phyloP scores from a whole-genome alignment of 2,329 filamentous ascomycete genomes.

The Chrysosphaeria jannelii region DNA sequence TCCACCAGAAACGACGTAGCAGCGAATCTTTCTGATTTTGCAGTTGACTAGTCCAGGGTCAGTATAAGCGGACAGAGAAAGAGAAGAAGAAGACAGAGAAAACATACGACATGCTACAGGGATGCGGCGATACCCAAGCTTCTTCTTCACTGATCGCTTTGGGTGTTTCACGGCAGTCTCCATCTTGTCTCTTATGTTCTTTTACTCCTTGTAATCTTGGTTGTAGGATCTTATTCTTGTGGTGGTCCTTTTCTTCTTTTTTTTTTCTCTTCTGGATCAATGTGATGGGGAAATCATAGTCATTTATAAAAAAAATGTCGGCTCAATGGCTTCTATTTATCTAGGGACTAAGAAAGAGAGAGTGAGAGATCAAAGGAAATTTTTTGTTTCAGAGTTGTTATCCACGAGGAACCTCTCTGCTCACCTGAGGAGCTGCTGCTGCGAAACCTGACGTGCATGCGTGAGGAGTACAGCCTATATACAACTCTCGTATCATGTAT shows the following conservation, averaged over 20 bases:
- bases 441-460: not conserved
- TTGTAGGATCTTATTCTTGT: constrained; percentile 1
- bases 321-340: not conserved
- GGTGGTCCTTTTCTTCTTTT: not conserved
- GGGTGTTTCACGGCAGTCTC: too few species aligned
- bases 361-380: not conserved
- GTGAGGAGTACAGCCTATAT: not conserved
- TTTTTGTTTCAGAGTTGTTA: not conserved
- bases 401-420: not conserved
- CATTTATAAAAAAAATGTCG: not conserved
- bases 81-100: too few species aligned
- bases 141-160: too few species aligned
- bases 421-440: not conserved
- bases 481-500: not conserved
- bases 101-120: too few species aligned
- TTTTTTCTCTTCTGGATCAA: not conserved
- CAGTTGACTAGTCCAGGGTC: too few species aligned
- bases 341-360: not conserved
- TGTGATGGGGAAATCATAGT: not conserved
- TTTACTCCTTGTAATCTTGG: not conserved
- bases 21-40: too few species aligned
- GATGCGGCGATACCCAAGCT: too few species aligned
- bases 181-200: too few species aligned
- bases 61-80: too few species aligned
- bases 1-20: too few species aligned